Conservation (phyloP, 2,329 filamentous ascomycete species). For the Penicillium aurantiogriseum region DNA sequence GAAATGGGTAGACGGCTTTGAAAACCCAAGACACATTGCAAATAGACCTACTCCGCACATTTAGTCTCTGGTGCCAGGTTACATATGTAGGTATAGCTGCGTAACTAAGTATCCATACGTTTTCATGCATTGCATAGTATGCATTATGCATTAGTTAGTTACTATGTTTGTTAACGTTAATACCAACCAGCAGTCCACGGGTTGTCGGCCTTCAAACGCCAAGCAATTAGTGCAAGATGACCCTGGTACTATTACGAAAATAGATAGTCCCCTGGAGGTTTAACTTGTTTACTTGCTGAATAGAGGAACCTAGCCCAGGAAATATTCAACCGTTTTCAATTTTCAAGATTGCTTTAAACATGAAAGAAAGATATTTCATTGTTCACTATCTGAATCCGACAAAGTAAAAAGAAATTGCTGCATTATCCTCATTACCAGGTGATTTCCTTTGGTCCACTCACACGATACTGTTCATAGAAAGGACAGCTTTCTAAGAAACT, state of each 20-base stretch:
- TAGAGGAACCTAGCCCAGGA: not conserved
- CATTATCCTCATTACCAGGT: not conserved
- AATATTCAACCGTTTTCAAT: not conserved
- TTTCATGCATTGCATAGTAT: not conserved
- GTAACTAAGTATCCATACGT: not conserved
- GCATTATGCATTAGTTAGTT: no score
- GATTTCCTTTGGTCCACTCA: not conserved
- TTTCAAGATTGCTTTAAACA: not conserved
- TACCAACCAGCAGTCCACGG: not conserved
- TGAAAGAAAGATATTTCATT: not conserved
- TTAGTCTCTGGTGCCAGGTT: not conserved
- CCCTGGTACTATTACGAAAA: not conserved
- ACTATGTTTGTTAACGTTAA: not conserved
- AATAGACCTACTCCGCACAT: not conserved
- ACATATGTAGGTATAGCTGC: not conserved
- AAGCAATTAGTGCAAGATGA: not conserved
- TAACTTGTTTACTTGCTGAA: no score
- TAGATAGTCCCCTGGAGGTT: not conserved
- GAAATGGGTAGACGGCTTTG: not conserved
- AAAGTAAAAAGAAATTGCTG: not conserved
- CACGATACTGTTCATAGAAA: not conserved
- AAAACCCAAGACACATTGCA: not conserved
- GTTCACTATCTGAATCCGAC: not conserved
- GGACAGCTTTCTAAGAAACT: not conserved
- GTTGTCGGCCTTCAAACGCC: not conserved